Evolutionary conservation across 768 basidiomycete species (phyloP), one percentile per base, ranked within the genome.

Genomic region (Hygrophorus pudorinus): DNA sequence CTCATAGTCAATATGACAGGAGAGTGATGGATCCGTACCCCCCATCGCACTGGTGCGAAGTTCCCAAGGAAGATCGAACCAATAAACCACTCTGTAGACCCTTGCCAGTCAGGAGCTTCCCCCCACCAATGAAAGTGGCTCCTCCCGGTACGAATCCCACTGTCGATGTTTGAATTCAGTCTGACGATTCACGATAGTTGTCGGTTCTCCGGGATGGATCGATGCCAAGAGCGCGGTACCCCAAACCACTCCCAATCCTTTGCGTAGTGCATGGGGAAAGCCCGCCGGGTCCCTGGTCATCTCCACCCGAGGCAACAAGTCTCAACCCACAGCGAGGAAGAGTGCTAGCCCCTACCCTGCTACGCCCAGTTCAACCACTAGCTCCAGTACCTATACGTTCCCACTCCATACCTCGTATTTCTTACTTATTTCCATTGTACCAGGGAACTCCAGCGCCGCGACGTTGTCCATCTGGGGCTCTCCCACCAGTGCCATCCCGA

Each of bases 21-120:
- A 44, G 55, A 12, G 56, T 72, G 42, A 44, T 48, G 10, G 49
- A 58, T 21, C 69, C 68, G 2, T 75, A 73, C 50, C 73, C 72
- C 1, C 30, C 43, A 3, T 66, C 70, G 0, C 42, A 52, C 16
- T 71, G 67, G 64, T 73, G 73, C 45, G 46, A 53, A 1, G 52
- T 59, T 7, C 72, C 71, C 4, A 44, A 48, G 4, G 70, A 72
- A 55, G 68, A 72, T 53, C 57, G 48, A 36, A 73, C 71, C 5
- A 65, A 65, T 55, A 68, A 68, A 44, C 50, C 58, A 13, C 58
- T 74, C 28, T 75, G 72, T 51, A 63, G 69, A 14, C 68, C 65
- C 24, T 59, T 73, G 31, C 72, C 73, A 30, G 52, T 52, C 13
- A 51, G 55, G 9, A 44, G 55, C 33, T 59, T 65, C 41, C 54